Evolutionary conservation across 2,329 filamentous ascomycete species (phyloP), one percentile per base, ranked within the genome.

Genomic region (Curvularia hawaiiensis): DNA sequence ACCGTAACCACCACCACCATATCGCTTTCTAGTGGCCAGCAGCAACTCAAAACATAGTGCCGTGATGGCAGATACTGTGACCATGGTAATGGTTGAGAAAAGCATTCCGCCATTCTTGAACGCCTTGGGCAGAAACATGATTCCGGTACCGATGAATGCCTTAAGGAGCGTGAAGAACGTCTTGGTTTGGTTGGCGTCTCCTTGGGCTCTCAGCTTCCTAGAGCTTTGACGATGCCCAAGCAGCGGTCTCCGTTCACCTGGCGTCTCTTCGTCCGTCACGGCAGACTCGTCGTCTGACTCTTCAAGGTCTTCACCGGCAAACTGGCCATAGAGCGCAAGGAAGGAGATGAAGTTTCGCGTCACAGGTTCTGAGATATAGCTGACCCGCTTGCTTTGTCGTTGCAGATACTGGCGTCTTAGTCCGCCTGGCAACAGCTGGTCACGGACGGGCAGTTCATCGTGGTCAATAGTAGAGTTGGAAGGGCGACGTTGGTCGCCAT

Each of bases 101-200:
- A 91, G 78, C 50, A 92, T 87, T 24, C 90, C 90, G 35, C 90
- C 90, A 63, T 92, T 92, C 68, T 86, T 85, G 77, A 92, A 92
- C 0, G 90, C 90, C 70, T 91, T 92, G 46, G 90, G 90, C 44
- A 92, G 74, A 69, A 92, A 92, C 86, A 92, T 91, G 73, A 92
- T 92, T 59, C 90, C 90, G 0, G 90, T 92, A 47, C 90, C 90
- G 52, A 92, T 84, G 67, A 92, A 92, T 1, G 90, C 89, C 74
- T 92, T 92, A 50, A 92, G 79, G 10, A 92, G 79, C 0, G 89
- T 92, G 73, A 92, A 91, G 76, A 92, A 92, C 0, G 90, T 88
- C 77, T 90, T 90, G 39, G 83, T 77, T n/a, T 84, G 88, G 51
- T 84, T 83, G 2, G 90, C 88, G 66, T 90, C 87, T 20, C 87